Base-by-base conservation (phyloP, 2,329 filamentous ascomycete genomes). In the Botrytis elliptica region DNA sequence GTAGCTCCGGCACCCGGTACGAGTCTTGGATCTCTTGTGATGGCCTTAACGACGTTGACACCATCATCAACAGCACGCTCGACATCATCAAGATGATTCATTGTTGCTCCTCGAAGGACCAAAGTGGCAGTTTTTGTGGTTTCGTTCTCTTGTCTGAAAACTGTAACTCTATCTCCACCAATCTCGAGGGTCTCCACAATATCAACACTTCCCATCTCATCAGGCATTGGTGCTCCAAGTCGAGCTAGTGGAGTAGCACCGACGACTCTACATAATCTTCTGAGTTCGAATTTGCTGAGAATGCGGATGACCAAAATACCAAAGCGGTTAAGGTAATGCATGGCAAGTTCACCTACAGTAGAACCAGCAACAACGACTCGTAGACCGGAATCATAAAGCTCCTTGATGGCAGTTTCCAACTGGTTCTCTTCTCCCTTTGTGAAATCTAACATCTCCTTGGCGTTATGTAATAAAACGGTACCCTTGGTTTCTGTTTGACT, bases 401-500 rank as follows among this genome's bases (percentile, higher is more conserved):
- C 95, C 88, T 98, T 98, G 86, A 99, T 93, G 69, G 92, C 88
- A 64, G 91, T 88, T 86, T 99, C 96, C 68, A 99, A 90, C 83
- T 98, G 95, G 72, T 87, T 85, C 85, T 99, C 96, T 85, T 99
- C 96, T 76, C 96, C 97, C 86, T 95, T 97, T 80, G 94, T 97
- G 85, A 98, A 99, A 82, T 98, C 92, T 82, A 98, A 88, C 93
- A 99, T 98, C 85, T 99, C 96, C 86, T 98, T 93, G 74, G 95
- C 95, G 82, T 97, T 99, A 85, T 99, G 94, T 80, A 99, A 85
- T 70, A 99, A 88, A 63, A 99, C 96, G 18, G 96, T 99, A 68
- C 97, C 97, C 88, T 99, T 99, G 80, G 96, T 99, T 86, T 99
- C 96, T 59, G 97, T 99, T 86, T 98, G 95, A 81, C 92, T 94